These are phyloP conservation scores for Cytidiella melzeri DNA, from an alignment of 768 basidiomycete species.

Conservation along the genomic window DNA sequence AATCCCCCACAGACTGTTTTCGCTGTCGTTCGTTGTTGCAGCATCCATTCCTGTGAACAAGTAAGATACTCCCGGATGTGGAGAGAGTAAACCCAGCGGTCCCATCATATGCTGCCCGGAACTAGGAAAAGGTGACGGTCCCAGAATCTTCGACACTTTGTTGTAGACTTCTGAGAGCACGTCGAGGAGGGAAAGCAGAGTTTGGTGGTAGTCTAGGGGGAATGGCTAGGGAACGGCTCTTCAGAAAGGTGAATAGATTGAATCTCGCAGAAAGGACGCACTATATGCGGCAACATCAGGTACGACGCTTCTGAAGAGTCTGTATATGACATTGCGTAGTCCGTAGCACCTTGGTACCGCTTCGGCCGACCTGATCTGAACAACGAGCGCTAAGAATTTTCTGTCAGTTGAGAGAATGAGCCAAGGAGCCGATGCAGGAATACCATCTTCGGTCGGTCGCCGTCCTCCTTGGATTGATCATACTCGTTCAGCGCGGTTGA, in stretches of 20 bases:
- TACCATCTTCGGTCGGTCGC: conserved; percentile 71
- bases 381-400: conserved; percentile 36
- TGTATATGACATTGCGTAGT: conserved; percentile 54
- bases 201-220: conserved; percentile 83
- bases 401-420: not conserved
- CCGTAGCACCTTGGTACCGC: conserved; percentile 47
- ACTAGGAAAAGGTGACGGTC: conserved; percentile 71
- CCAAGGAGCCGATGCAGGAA: conserved; percentile 10
- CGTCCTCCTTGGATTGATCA: conserved; percentile 72
- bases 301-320: conserved; percentile 65
- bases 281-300: conserved; percentile 69
- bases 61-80: conserved; percentile 80
- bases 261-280: conserved; percentile 30
- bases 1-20: conserved; percentile 67
- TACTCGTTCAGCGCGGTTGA: conserved; percentile 69
- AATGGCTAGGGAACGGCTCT: conserved; percentile 57
- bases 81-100: conserved; percentile 65
- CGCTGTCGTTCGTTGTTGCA: conserved; percentile 32
- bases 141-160: conserved; percentile 78
- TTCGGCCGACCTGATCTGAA: conserved; percentile 56
- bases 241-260: not conserved
- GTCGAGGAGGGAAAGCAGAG: conserved; percentile 81
- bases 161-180: conserved; percentile 87
- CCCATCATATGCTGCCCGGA: conserved; percentile 70
- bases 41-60: conserved; percentile 50